A percentile compares a stretch with the other conserved stretches of the same genome.
These are phyloP conservation scores for Lentinula aciculospora DNA, from an alignment of 768 basidiomycete species.

Conservation along the genomic window DNA sequence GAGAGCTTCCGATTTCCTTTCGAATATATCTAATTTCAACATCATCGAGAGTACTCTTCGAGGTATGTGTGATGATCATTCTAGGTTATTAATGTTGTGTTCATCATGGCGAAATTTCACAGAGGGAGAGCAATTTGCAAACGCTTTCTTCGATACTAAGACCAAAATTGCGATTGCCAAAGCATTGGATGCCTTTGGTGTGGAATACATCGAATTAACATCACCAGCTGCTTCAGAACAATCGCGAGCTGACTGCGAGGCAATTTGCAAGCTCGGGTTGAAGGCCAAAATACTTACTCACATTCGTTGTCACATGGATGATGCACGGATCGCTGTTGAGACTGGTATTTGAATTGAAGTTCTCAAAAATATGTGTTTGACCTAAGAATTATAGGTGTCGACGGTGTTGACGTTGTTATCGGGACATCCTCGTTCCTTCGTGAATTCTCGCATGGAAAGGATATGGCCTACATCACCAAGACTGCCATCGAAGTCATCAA, in stretches of 20 bases:
- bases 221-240: conserved; percentile 97
- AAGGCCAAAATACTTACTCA: conserved; percentile 97
- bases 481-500: conserved; percentile 98
- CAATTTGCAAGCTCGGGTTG: conserved; percentile 97
- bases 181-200: conserved; percentile 97
- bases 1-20: conserved; percentile 88
- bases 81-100: neutral
- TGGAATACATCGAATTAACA: conserved; percentile 99
- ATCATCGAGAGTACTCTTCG: conserved; percentile 97
- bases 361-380: neutral
- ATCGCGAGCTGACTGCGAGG: conserved; percentile 89
- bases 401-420: conserved; percentile 98
- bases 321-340: conserved; percentile 96
- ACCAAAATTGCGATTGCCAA: conserved; percentile 99
- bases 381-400: conserved; percentile 61
- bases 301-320: conserved; percentile 99
- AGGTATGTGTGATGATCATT: conserved; percentile 47
- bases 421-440: conserved; percentile 98
- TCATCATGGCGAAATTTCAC: conserved; percentile 5
- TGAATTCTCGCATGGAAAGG: conserved; percentile 99
- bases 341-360: conserved; percentile 55
- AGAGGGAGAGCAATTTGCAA: conserved; percentile 99
- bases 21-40: conserved; percentile 88
- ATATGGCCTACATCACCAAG: conserved; percentile 99
- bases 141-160: conserved; percentile 99